Percentiles rank a stretch among this genome's conserved stretches.
Conservation (phyloP, 1,284 basidiomycete species). For the Xerocomus amazonicus region DNA sequence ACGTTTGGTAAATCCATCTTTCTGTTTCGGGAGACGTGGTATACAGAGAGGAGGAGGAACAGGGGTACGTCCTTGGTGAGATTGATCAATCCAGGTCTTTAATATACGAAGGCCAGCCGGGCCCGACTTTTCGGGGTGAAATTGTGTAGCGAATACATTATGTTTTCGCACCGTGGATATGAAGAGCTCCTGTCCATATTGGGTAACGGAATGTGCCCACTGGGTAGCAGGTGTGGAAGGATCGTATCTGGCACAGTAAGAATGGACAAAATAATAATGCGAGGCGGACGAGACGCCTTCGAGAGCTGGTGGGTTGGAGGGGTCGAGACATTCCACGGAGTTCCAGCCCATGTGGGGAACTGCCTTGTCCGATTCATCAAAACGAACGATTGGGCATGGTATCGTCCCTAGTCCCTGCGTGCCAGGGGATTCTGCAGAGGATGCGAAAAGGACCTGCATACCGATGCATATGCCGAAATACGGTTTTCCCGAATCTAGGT, state of each 20-base stretch:
- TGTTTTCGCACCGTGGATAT: slow-evolving; percentile 79
- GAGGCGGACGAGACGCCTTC: slow-evolving; percentile 35
- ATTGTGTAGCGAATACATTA: slow-evolving; percentile 94
- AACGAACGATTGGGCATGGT: slow-evolving; percentile 66
- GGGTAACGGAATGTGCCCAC: slow-evolving; percentile 86
- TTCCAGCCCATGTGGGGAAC: slow-evolving; percentile 99
- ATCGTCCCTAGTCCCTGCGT: slow-evolving; percentile 70
- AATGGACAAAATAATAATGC: slow-evolving; percentile 98
- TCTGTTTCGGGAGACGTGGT: slow-evolving; percentile 39
- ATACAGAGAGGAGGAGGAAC: slow-evolving; percentile 32
- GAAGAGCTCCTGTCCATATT: slow-evolving; percentile 95
- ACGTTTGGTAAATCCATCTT: slow-evolving; percentile 82
- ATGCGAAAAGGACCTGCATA: slow-evolving; percentile 91
- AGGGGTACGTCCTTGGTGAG: slow-evolving; percentile 39
- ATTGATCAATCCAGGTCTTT: slow-evolving; percentile 76
- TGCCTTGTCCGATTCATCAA: slow-evolving; percentile 69
- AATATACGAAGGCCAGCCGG: slow-evolving; percentile 84
- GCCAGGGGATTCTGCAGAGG: slow-evolving; percentile 71
- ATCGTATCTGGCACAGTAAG: slow-evolving; percentile 80
- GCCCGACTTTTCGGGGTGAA: slow-evolving; percentile 99
- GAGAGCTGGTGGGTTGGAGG: slow-evolving; percentile 31
- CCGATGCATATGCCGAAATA: slow-evolving; percentile 99
- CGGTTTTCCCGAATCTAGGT: slow-evolving; percentile 87
- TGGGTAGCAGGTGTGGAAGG: slow-evolving; percentile 52
- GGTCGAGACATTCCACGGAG: slow-evolving; percentile 55